Evolutionary conservation across 768 basidiomycete genomes (phyloP).

Genomic region (Cantharellus cinnabarinus): DNA sequence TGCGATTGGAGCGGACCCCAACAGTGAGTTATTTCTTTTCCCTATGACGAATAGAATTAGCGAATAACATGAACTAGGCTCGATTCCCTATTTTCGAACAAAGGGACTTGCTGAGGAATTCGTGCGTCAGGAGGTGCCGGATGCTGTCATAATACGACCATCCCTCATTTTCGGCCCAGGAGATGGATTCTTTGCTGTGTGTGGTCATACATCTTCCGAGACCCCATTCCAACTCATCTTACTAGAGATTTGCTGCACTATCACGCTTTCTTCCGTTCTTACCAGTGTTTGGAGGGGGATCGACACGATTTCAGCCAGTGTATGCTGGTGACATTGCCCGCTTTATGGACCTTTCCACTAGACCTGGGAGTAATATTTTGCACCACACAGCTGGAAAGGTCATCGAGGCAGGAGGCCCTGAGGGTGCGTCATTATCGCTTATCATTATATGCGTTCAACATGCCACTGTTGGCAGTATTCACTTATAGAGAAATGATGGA

Average conservation of each 20-base stretch:
- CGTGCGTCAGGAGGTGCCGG: constrained; percentile 25
- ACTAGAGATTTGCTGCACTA: constrained; percentile 40
- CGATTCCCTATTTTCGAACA: constrained; percentile 37
- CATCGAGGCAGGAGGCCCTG: constrained; percentile 29
- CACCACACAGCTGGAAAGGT: constrained; percentile 15
- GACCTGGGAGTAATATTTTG: constrained; percentile 22
- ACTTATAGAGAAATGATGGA: constrained; percentile 50
- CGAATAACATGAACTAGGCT: neutral
- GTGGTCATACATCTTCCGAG: constrained; percentile 9
- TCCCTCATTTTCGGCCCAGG: constrained; percentile 60
- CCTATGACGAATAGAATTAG: too few species aligned
- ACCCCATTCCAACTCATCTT: neutral
- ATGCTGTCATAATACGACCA: constrained; percentile 41
- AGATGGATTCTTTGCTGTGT: constrained; percentile 53
- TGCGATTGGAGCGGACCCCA: constrained; percentile 49
- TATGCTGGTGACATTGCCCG: constrained; percentile 49
- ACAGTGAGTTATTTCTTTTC: constrained; percentile 16
- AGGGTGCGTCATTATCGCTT: constrained; percentile 19
- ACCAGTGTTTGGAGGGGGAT: constrained; percentile 60
- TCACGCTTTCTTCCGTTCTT: constrained; percentile 43
- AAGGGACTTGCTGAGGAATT: constrained; percentile 37
- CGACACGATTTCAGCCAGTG: constrained; percentile 46
- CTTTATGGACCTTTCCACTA: constrained; percentile 36
- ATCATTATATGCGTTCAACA: neutral
- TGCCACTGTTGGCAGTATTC: constrained; percentile 25